phyloP scores from a whole-genome alignment of 2,329 filamentous ascomycete species.

The Ophiostoma australiae region DNA sequence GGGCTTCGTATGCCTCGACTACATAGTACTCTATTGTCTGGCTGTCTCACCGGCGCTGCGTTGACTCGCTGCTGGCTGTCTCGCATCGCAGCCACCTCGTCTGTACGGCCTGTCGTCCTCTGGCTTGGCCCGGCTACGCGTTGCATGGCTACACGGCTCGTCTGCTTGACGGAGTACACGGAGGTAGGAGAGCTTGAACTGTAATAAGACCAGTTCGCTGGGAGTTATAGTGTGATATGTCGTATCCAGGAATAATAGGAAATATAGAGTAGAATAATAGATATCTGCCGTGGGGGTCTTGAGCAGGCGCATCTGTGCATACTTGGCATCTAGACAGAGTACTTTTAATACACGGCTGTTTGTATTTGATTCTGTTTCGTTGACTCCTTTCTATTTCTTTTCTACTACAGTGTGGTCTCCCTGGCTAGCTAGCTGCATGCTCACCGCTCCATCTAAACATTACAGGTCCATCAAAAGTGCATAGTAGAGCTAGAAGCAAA shows the following conservation, averaged over 20 bases:
- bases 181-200: too few species aligned
- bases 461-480: too few species aligned
- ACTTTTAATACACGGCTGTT: neutral
- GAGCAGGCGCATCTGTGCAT: neutral
- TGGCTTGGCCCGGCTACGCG: slow-evolving; percentile 11
- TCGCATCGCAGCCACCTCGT: neutral
- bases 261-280: neutral
- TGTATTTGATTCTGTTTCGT: neutral
- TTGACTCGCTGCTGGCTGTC: neutral
- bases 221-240: neutral
- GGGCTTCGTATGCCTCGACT: neutral
- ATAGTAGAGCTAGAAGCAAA: too few species aligned
- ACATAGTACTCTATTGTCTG: neutral
- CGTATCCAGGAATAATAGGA: neutral
- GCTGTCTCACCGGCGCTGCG: neutral
- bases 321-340: neutral
- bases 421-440: neutral
- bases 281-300: slow-evolving; percentile 10
- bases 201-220: too few species aligned
- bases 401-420: neutral
- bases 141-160: slow-evolving; percentile 8
- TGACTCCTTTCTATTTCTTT: neutral
- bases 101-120: neutral
- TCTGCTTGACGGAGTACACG: neutral
- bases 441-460: neutral